Conservation (phyloP, 495 filamentous ascomycete species). For the Xylaria telfairii region DNA sequence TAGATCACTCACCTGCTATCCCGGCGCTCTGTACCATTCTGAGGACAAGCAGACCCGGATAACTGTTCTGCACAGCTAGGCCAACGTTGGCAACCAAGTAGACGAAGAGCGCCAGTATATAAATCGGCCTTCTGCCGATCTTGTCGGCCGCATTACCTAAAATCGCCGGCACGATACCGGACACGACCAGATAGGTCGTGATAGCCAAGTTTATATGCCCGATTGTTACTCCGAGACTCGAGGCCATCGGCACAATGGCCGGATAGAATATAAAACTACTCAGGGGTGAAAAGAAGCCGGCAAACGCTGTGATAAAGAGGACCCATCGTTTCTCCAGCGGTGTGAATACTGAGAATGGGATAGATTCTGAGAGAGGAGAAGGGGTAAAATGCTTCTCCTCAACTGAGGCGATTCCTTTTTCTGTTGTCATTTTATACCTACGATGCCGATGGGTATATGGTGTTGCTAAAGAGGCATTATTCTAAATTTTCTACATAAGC, state of each 20-base stretch:
- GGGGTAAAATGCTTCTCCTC: not conserved
- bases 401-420: not conserved
- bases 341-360: slow-evolving; percentile 36
- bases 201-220: not conserved
- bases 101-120: not conserved
- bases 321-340: slow-evolving; percentile 42
- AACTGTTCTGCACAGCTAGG: not conserved
- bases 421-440: not conserved
- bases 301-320: slow-evolving; percentile 45
- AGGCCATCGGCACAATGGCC: slow-evolving; percentile 34
- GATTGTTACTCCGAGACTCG: not conserved
- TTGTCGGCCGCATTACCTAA: not conserved
- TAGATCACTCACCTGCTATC: not conserved
- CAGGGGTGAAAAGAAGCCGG: slow-evolving; percentile 49
- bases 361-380: not conserved
- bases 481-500: not conserved
- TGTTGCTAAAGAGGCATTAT: not conserved
- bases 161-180: not conserved
- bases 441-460: not conserved
- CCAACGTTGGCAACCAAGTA: slow-evolving; percentile 1
- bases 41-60: slow-evolving; percentile 1
- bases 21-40: slow-evolving; percentile 4
- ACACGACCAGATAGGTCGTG: not conserved
- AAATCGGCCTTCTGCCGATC: not conserved
- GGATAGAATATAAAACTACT: slow-evolving; percentile 48